A percentile compares a stretch with the other conserved stretches of the same genome.
phyloP scores from a whole-genome alignment of 495 filamentous ascomycete species.

The Oidiodendron maius region DNA sequence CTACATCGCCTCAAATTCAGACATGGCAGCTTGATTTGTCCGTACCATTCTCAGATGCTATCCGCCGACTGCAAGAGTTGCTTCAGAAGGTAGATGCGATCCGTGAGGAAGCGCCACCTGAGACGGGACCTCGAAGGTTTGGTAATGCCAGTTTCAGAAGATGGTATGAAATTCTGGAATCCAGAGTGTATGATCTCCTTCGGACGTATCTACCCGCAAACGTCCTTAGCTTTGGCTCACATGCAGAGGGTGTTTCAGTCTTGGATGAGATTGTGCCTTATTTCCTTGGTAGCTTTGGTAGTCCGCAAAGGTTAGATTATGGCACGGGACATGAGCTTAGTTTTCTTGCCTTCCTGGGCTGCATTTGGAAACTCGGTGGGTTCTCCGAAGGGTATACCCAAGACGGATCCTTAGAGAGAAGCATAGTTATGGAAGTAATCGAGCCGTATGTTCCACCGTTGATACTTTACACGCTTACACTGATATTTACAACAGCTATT shows the following conservation, averaged over 20 bases:
- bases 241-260: slow-evolving; percentile 26
- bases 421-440: slow-evolving; percentile 73
- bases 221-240: slow-evolving; percentile 33
- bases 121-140: slow-evolving; percentile 79
- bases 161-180: slow-evolving; percentile 68
- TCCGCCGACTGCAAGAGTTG: slow-evolving; percentile 58
- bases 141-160: slow-evolving; percentile 84
- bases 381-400: slow-evolving; percentile 49
- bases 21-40: slow-evolving; percentile 48
- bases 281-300: slow-evolving; percentile 83
- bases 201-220: slow-evolving; percentile 51
- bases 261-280: slow-evolving; percentile 70
- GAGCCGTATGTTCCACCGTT: slow-evolving; percentile 59
- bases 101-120: slow-evolving; percentile 74
- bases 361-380: slow-evolving; percentile 81
- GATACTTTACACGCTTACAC: not conserved
- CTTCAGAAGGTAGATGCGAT: slow-evolving; percentile 56
- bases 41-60: slow-evolving; percentile 36
- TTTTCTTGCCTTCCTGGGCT: slow-evolving; percentile 85
- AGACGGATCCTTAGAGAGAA: slow-evolving; percentile 58
- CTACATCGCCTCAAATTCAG: slow-evolving; percentile 28
- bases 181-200: slow-evolving; percentile 51
- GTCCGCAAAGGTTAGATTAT: slow-evolving; percentile 84
- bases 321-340: slow-evolving; percentile 94
- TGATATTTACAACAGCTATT: slow-evolving; percentile 46